Percentiles rank a stretch among this genome's conserved stretches.
phyloP scores from a whole-genome alignment of 176 grass and related monocot genomes.

The Calamus simplicifolius region DNA sequence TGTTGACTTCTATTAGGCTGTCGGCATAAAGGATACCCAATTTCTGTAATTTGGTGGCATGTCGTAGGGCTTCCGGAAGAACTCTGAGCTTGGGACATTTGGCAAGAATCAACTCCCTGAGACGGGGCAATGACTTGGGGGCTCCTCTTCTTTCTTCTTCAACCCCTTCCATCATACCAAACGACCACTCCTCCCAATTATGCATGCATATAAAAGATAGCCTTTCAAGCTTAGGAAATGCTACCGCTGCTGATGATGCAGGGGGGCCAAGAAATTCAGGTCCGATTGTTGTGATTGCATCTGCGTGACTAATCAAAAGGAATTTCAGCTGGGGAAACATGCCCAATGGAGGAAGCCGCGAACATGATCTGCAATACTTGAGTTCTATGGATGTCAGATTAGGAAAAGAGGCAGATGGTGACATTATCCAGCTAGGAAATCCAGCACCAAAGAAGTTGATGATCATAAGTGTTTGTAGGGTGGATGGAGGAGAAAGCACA shows the following conservation, averaged over 20 bases:
- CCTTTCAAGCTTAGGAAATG: constrained; percentile 60
- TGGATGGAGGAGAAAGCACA: constrained; percentile 48
- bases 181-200: constrained; percentile 67
- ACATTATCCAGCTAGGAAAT: constrained; percentile 1
- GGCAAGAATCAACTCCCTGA: constrained; percentile 53
- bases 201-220: constrained; percentile 55
- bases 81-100: too few species aligned
- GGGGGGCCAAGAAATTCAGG: constrained; percentile 49
- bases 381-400: constrained; percentile 47
- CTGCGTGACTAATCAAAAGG: constrained; percentile 47
- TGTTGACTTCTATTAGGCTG: constrained; percentile 52
- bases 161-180: constrained; percentile 23
- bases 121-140: constrained; percentile 34
- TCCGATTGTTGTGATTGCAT: constrained; percentile 50
- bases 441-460: constrained; percentile 60
- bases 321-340: constrained; percentile 54
- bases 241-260: constrained; percentile 24
- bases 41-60: constrained; percentile 16
- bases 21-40: constrained; percentile 44
- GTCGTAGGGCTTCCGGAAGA: constrained; percentile 58
- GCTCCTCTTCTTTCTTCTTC: background rate
- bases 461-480: constrained; percentile 50
- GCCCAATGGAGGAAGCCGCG: constrained; percentile 52
- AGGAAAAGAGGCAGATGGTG: constrained; percentile 3
- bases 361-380: constrained; percentile 43